Evolutionary conservation across 139 green algal species (phyloP).

Genomic region (Spirogloea muscicola): DNA sequence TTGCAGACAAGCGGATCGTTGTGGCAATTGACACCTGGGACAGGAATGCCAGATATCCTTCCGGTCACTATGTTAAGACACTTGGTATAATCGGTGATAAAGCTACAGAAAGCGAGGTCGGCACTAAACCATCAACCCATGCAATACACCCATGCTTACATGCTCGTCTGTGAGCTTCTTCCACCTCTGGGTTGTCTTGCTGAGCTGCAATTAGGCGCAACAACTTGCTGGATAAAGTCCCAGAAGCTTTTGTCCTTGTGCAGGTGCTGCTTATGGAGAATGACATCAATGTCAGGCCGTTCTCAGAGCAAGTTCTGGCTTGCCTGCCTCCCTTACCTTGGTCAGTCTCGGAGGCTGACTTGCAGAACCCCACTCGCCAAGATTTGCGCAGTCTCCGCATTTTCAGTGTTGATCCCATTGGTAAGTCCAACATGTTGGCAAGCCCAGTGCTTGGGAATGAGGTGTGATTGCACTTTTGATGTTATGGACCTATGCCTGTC

Average conservation of each 20-base stretch:
- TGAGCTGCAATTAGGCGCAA: too few relatives aligned
- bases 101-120: conserved; percentile 74
- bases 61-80: conserved; percentile 55
- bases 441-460: too few relatives aligned
- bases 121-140: too few relatives aligned
- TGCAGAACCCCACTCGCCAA: conserved; percentile 20
- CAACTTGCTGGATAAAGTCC: too few relatives aligned
- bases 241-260: too few relatives aligned
- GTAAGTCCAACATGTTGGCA: not conserved
- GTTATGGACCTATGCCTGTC: too few relatives aligned
- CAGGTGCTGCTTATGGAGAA: conserved; percentile 55
- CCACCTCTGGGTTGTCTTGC: too few relatives aligned
- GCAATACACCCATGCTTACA: too few relatives aligned
- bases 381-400: conserved; percentile 46
- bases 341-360: conserved; percentile 42
- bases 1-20: conserved; percentile 55
- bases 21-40: conserved; percentile 57
- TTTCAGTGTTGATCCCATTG: conserved; percentile 52
- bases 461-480: too few relatives aligned
- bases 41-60: conserved; percentile 28
- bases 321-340: conserved; percentile 92
- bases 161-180: too few relatives aligned
- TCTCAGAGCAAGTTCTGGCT: conserved; percentile 74
- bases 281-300: conserved; percentile 52
- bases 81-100: conserved; percentile 53